Evolutionary conservation across 106 monocot genomes (phyloP).

Genomic region (Chionographis japonica): DNA sequence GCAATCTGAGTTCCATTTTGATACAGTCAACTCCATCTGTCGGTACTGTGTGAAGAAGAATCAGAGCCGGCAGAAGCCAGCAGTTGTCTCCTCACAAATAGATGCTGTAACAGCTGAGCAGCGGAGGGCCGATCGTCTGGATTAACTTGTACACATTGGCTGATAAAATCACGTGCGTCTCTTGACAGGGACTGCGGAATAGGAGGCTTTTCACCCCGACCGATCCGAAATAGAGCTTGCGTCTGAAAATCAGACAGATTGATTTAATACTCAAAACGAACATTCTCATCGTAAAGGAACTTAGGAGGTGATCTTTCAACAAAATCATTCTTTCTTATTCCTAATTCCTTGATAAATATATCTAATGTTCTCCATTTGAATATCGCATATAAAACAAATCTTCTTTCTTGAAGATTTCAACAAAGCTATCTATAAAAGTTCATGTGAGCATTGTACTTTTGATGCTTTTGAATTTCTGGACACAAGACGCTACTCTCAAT

Average conservation of each 20-base stretch:
- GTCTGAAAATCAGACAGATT: not conserved
- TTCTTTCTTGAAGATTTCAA: too few species aligned
- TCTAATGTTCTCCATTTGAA: too few species aligned
- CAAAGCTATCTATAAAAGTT: too few species aligned
- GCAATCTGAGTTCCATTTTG: not conserved
- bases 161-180: conserved; percentile 76
- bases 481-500: too few species aligned
- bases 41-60: conserved; percentile 13
- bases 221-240: conserved; percentile 61
- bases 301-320: too few species aligned
- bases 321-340: too few species aligned
- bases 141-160: conserved; percentile 59
- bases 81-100: conserved; percentile 41
- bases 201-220: conserved; percentile 53
- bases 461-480: too few species aligned
- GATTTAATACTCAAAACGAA: conserved; percentile 4
- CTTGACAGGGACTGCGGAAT: conserved; percentile 56
- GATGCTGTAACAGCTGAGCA: conserved; percentile 54
- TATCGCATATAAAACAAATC: too few species aligned
- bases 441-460: too few species aligned
- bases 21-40: not conserved
- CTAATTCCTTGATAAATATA: too few species aligned
- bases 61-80: conserved; percentile 20
- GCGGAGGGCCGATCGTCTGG: conserved; percentile 68
- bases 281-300: too few species aligned